Base-by-base conservation (phyloP, 2,329 filamentous ascomycete genomes). In the Gnomoniopsis smithogilvyi region DNA sequence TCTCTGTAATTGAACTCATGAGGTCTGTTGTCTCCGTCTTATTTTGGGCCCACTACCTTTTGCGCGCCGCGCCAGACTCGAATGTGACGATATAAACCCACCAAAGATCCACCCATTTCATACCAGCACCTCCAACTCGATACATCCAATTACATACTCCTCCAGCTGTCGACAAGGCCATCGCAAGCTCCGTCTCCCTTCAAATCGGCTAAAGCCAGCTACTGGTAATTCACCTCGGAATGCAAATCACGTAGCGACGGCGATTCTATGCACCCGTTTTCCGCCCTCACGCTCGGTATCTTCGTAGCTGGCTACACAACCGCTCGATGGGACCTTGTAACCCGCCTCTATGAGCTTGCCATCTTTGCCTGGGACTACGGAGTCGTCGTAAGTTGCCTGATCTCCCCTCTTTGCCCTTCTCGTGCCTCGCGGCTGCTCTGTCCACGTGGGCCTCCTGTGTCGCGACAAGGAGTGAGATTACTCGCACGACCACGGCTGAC, bases 231-330 rank as follows among this genome's bases (percentile, higher is more conserved):
- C 21, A 47, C 45, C 56, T 51, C 71, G 76, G 76, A 73, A 80
- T 81, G 79, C 72, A 68, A 73, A 70, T 71, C 68, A 72, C 67
- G 58, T 68, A 69, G 66, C 66, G 70, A 72, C 74, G 76, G 70
- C 75, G 77, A 72, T 77, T 84, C 81, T 83, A 98, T 98, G 94
- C 93, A 97, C 92, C 92, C 93, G 71, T 97, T 98, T 81, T 98
- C 94, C 64, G 81, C 94, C 75, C 85, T 97, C 76, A 96, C 93
- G 71, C 87, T 96, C 79, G 92, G 90, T 79, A 97, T 99, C 80
- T 99, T 99, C 81, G 90, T 98, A 83, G 94, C 95, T 80, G 95
- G 95, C 76, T 99, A 99, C 83, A 98, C 94, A 75, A 99, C 95
- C 78, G 95, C 95, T 73, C 90, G 95, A 82, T 99, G 95, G 93